Evolutionary conservation across 306 rosid species (phyloP).

Genomic region (Pachyrhizus erosus): DNA sequence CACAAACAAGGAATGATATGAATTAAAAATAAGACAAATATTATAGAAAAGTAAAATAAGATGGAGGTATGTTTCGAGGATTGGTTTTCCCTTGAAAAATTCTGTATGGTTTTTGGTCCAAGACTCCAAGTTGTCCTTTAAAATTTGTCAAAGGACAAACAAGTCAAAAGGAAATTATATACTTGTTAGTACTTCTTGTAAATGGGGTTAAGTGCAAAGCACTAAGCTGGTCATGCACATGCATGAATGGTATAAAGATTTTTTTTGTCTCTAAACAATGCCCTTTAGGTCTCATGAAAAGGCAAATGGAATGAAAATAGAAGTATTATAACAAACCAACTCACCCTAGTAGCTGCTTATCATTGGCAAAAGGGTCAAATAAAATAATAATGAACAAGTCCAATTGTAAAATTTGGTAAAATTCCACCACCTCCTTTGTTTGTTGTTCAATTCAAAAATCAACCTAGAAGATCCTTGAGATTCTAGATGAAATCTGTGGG

Average conservation of each 20-base stretch:
- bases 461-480: conserved; percentile 69
- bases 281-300: conserved; percentile 34
- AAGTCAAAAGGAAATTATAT: conserved; percentile 9
- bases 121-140: not conserved
- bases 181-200: not conserved
- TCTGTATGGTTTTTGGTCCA: not conserved
- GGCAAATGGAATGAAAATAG: conserved; percentile 25
- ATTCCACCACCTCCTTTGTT: conserved; percentile 63
- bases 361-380: conserved; percentile 43
- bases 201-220: conserved; percentile 35
- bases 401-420: conserved; percentile 38
- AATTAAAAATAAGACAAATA: not conserved
- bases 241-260: conserved; percentile 31
- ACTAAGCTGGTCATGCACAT: conserved; percentile 43
- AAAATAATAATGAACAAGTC: conserved; percentile 40
- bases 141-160: conserved; percentile 13
- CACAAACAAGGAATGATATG: not conserved
- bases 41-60: not conserved
- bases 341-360: conserved; percentile 42
- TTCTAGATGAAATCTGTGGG: conserved; percentile 71
- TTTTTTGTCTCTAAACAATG: conserved; percentile 27
- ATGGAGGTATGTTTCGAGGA: not conserved
- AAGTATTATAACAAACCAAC: not conserved
- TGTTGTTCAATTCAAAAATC: conserved; percentile 62
- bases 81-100: not conserved